Conservation (phyloP, 2,329 filamentous ascomycete genomes). For the Ilyonectria robusta region DNA sequence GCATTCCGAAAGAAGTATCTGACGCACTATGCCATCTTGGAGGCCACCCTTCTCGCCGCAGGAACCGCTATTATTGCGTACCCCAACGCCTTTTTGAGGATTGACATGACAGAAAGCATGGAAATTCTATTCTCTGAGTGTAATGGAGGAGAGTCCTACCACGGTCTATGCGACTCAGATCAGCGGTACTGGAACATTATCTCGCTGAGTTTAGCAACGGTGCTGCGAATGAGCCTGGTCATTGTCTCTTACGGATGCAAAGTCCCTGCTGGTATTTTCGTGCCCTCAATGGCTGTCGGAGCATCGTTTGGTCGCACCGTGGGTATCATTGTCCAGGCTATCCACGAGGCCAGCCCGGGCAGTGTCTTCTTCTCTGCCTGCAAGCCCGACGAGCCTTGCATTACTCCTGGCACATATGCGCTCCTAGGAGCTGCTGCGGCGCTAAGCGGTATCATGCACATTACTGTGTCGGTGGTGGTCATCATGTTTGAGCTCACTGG, state of each 20-base stretch:
- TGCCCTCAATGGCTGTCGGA: conserved; percentile 97
- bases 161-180: conserved; percentile 86
- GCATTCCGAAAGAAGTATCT: conserved; percentile 96
- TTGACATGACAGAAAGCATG: conserved; percentile 99
- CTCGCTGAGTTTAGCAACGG: conserved; percentile 83
- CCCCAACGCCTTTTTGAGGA: conserved; percentile 93
- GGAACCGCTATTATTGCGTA: conserved; percentile 95
- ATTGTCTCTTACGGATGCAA: conserved; percentile 98
- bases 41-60: conserved; percentile 86
- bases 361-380: conserved; percentile 91
- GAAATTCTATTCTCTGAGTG: conserved; percentile 97
- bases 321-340: conserved; percentile 92
- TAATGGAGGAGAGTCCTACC: conserved; percentile 88
- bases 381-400: conserved; percentile 92
- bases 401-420: conserved; percentile 97
- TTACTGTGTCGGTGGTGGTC: conserved; percentile 95
- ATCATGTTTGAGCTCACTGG: conserved; percentile 99
- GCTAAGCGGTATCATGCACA: conserved; percentile 96
- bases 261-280: conserved; percentile 97
- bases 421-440: conserved; percentile 94
- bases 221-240: conserved; percentile 86
- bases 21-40: conserved; percentile 84
- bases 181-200: conserved; percentile 84
- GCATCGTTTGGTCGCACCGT: conserved; percentile 94
- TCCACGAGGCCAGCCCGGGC: conserved; percentile 86